Evolutionary conservation across 148 eudicot species (phyloP), one percentile per base, ranked within the genome.

Genomic region (Chenopodium formosanum): DNA sequence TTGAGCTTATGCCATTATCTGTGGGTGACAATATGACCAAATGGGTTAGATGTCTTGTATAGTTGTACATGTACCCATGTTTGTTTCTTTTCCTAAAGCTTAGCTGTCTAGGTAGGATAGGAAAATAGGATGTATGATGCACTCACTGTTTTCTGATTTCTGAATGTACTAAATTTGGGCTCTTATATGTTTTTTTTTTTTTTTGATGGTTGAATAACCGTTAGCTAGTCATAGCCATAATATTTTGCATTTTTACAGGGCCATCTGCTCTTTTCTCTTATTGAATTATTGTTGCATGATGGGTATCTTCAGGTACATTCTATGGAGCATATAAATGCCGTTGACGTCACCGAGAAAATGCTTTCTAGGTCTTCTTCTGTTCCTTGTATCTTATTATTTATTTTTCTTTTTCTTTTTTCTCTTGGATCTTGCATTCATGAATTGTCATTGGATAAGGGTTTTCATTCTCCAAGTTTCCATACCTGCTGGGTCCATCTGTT

Each of bases 251-350:
- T 27, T 2, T 7, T 76, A 7, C 23, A 22, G 50, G 65, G 31
- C 60, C 29, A 4, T 77, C 25, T 65, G 1, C 50, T 22, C 25
- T 20, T 70, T 80, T 10, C 68, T 22, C 65, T 62, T 53, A 9
- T 19, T 29, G 19, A 67, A 73, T 29, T 56, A 7, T 81, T 19
- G 34, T 25, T 81, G 73, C 74, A 56, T 66, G 73, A 66, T 82
- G 4, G 84, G 89, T 72, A 86, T 78, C 77, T 78, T 84, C 86
- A 96, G 99, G 95, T 94, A 47, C 99, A 96, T 82, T 82, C 99
- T 75, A 60, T 75, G 86, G 97, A 90, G 84, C 89, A 96, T 84
- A 84, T 96, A 82, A 91, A 94, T 82, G 87, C 95, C 69, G 99
- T 96, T 73, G 92, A 94, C 76, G 72, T 70, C 83, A 90, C 99